Evolutionary conservation across 208 protist genomes (phyloP).

Genomic region (Leptomonas pyrrhocoris): DNA sequence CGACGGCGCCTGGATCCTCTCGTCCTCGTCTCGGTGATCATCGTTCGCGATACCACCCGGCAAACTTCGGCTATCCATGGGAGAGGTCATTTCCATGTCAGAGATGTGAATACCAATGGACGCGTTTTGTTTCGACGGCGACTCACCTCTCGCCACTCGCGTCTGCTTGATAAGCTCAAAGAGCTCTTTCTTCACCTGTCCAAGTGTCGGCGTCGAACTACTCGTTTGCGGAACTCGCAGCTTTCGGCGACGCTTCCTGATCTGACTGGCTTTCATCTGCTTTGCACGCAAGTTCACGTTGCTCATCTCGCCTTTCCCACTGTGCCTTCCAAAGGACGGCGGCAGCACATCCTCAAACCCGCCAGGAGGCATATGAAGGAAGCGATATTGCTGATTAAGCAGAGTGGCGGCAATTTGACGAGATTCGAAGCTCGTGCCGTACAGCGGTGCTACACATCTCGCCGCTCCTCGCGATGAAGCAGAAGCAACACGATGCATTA

Average conservation of each 20-base stretch:
- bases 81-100: background rate
- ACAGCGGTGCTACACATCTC: background rate
- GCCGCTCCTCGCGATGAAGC: background rate
- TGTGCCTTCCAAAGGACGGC: conserved; percentile 47
- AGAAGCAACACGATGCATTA: conserved; percentile 8
- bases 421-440: no score
- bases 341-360: conserved; percentile 64
- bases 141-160: conserved; percentile 17
- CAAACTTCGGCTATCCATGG: conserved; percentile 10
- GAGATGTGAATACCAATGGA: background rate
- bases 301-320: conserved; percentile 54
- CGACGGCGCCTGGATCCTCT: background rate
- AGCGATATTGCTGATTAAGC: background rate
- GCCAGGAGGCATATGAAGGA: conserved; percentile 52
- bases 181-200: conserved; percentile 29
- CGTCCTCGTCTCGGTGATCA: background rate
- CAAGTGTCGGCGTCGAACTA: conserved; percentile 3
- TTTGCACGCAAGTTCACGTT: conserved; percentile 49
- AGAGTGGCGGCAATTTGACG: background rate
- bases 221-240: conserved; percentile 13
- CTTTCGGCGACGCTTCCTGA: conserved; percentile 9
- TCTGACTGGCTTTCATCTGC: conserved; percentile 16
- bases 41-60: conserved; percentile 17
- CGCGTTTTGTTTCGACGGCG: conserved; percentile 4
- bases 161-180: conserved; percentile 24